Base-by-base conservation (phyloP, 2,329 filamentous ascomycete species). In the Dothistroma septosporum region DNA sequence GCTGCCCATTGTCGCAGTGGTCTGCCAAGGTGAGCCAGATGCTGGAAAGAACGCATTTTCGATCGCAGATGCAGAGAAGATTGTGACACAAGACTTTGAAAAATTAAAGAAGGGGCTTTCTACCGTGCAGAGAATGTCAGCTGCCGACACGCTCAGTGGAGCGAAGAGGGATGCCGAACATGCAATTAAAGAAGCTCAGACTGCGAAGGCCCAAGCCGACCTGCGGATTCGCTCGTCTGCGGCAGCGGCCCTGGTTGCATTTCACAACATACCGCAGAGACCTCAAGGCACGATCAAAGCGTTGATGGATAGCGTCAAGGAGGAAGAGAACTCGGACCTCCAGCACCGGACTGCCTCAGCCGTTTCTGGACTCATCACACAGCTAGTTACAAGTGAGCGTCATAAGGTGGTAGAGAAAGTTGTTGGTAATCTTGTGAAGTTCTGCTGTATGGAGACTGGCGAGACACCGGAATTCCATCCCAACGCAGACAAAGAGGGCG, bases 291-390 rank as follows among this genome's bases (percentile, higher is more conserved):
- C 96, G 12, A 99, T 99, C 77, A 97, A 96, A 77, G 91, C 87
- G 2, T 90, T 99, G 76, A 99, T 99, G 94, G 94, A 99, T 74
- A 97, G 93, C 70, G 85, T 99, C 72, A 99, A 97, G 77, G 87
- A 87, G 41, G 95, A 99, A 73, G 94, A 97, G 69, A 97, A 95
- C 70, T 77, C 88, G 31, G 90, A 94, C 66, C 81, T 99, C 1
- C 94, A 99, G 74, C 86, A 85, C 68, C 89, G 93, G 24, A 96
- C 93, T 31, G 91, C 92, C 1, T 85, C 85, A 14, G 92, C 92
- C 2, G 89, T 99, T 56, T 91, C 92, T 6, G 85, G 84, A 44
- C 85, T 97, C 21, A 88, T 99, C n/a, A 87, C 90, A 66, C 82
- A 94, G 22, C 94, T 97, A 69, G 92, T 91, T 4, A 84, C 86